These are phyloP conservation scores for Clonostachys sp. DNA, from an alignment of 2,329 filamentous ascomycete genomes.

Conservation along the genomic window DNA sequence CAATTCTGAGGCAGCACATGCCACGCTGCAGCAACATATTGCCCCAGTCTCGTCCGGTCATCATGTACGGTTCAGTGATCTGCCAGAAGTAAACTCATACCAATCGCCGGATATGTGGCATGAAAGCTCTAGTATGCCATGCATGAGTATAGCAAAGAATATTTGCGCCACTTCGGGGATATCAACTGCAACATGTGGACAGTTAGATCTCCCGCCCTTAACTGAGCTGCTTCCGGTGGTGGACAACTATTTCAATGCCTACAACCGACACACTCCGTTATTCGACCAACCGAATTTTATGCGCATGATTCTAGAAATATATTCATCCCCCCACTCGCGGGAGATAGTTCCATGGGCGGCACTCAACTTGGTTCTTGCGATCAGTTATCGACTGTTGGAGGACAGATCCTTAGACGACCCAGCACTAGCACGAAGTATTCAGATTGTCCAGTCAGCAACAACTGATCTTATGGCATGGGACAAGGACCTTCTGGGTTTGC, in stretches of 20 bases:
- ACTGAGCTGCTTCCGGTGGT: slow-evolving; percentile 18
- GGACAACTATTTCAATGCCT: slow-evolving; percentile 27
- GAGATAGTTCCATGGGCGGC: slow-evolving; percentile 26
- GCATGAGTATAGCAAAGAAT: too few relatives aligned
- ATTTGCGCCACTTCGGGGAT: too few relatives aligned
- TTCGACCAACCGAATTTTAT: slow-evolving; percentile 29
- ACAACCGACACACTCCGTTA: slow-evolving; percentile 28
- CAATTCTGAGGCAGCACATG: too few relatives aligned
- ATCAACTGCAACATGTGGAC: too few relatives aligned
- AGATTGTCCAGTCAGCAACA: slow-evolving; percentile 28
- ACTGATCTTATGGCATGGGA: slow-evolving; percentile 30
- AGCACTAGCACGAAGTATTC: slow-evolving; percentile 18
- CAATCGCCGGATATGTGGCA: too few relatives aligned
- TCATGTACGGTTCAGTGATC: too few relatives aligned
- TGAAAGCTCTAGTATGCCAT: too few relatives aligned
- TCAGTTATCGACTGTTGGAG: slow-evolving; percentile 5
- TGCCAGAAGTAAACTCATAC: too few relatives aligned
- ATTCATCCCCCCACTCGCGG: slow-evolving; percentile 11
- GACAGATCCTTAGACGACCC: slow-evolving; percentile 5
- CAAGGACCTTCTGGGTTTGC: slow-evolving; percentile 28
- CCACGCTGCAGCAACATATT: too few relatives aligned
- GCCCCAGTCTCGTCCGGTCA: too few relatives aligned
- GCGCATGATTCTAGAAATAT: slow-evolving; percentile 25
- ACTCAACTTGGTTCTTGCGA: slow-evolving; percentile 31
- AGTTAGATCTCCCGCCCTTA: too few relatives aligned